phyloP scores from a whole-genome alignment of 352 stramenopile genomes.

The Pythium aquatile region DNA sequence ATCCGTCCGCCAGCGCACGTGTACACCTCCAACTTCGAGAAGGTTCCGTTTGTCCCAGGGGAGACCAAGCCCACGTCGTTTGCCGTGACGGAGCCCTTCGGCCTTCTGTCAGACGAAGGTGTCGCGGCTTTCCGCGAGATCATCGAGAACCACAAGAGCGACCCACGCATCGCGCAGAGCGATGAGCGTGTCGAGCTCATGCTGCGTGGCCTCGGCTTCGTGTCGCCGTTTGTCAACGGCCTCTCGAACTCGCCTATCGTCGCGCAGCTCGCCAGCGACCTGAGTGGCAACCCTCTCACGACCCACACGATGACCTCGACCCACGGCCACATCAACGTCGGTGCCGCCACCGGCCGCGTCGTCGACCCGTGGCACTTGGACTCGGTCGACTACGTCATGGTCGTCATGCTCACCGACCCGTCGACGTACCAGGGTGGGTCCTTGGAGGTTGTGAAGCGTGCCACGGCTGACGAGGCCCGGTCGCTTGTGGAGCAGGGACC shows the following conservation, averaged over 20 bases:
- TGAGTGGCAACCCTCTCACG: conserved; percentile 20
- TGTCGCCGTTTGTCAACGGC: conserved; percentile 24
- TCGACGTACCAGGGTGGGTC: conserved; percentile 22
- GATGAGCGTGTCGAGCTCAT: conserved; percentile 30
- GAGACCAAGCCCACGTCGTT: conserved; percentile 20
- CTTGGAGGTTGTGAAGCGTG: conserved; percentile 23
- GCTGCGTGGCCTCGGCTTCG: conserved; percentile 25
- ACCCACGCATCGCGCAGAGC: conserved; percentile 24
- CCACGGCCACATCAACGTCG: conserved; percentile 30
- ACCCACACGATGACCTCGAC: conserved; percentile 23
- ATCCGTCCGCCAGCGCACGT: conserved; percentile 22
- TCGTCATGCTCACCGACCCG: conserved; percentile 30
- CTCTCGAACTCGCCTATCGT: conserved; percentile 19
- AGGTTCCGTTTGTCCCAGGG: conserved; percentile 22
- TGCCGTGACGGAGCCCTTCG: conserved; percentile 24
- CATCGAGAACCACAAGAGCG: conserved; percentile 19
- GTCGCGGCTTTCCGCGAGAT: conserved; percentile 21
- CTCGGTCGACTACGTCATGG: conserved; percentile 31
- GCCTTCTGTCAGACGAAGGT: conserved; percentile 23
- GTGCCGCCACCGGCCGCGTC: conserved; percentile 20
- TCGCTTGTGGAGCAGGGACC: conserved; percentile 20
- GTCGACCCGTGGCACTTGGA: conserved; percentile 29
- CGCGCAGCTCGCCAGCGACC: conserved; percentile 16
- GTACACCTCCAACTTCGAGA: conserved; percentile 23
- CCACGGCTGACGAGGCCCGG: conserved; percentile 14